Conservation (phyloP, 1,284 basidiomycete genomes). For the Rhodotorula sp. region DNA sequence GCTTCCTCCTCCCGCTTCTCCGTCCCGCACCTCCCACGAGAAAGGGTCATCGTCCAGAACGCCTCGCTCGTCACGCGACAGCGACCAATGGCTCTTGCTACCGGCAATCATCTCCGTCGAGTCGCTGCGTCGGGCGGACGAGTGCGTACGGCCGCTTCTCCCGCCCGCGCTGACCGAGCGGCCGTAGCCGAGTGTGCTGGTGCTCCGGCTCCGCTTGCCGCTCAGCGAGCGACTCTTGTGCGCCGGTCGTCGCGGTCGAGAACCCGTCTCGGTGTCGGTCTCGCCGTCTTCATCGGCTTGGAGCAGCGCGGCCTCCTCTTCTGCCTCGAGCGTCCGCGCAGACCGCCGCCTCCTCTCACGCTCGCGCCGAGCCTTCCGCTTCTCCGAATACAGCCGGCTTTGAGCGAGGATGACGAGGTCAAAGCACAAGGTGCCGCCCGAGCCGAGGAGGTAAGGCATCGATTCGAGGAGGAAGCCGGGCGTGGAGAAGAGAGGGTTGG, state of each 20-base stretch:
- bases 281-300: not conserved
- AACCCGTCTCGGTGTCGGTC: conserved; percentile 1
- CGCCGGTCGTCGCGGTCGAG: too few relatives aligned
- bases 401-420: conserved; percentile 79
- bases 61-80: not conserved
- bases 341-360: conserved; percentile 1
- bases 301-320: conserved; percentile 21
- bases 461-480: conserved; percentile 35
- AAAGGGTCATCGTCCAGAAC: not conserved
- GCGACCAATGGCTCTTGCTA: not conserved
- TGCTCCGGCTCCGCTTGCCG: not conserved
- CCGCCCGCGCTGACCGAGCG: conserved; percentile 8
- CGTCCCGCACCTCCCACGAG: not conserved
- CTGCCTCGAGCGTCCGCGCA: conserved; percentile 6
- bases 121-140: not conserved
- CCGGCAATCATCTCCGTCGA: conserved; percentile 11
- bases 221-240: not conserved
- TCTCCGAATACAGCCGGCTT: conserved; percentile 55
- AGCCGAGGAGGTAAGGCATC: conserved; percentile 38
- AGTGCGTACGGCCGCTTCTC: not conserved
- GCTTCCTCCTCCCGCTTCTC: not conserved
- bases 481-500: conserved; percentile 52
- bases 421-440: conserved; percentile 54
- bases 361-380: conserved; percentile 11
- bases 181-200: conserved; percentile 9